Evolutionary conservation across 495 filamentous ascomycete species (phyloP).

Genomic region (Viridothelium virens): DNA sequence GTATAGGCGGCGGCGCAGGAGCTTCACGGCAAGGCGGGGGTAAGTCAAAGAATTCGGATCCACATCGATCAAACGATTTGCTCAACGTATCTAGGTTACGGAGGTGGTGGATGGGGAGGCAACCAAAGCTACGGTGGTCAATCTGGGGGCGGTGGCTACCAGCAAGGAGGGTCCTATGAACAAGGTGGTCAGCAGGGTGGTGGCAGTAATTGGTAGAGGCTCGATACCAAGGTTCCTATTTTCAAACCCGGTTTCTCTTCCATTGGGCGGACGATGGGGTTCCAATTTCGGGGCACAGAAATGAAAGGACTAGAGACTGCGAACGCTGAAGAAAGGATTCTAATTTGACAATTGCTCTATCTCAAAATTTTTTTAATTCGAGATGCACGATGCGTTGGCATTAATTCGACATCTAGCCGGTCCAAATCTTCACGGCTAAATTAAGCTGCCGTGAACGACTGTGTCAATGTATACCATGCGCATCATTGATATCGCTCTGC

Average conservation of each 20-base stretch:
- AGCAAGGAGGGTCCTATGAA: conserved; percentile 14
- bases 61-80: neutral
- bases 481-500: neutral
- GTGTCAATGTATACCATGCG: neutral
- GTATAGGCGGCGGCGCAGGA: conserved; percentile 17
- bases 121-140: conserved; percentile 23
- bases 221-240: neutral
- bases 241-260: neutral
- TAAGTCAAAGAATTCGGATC: neutral
- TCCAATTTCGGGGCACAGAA: neutral
- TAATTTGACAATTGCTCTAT: neutral
- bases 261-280: neutral
- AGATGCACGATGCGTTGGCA: neutral
- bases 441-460: neutral
- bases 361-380: neutral
- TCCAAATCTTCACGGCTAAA: too few species aligned
- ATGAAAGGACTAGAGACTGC: neutral
- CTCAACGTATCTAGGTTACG: neutral
- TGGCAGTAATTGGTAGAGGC: neutral
- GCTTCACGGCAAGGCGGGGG: conserved; percentile 19
- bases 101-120: conserved; percentile 19
- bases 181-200: conserved; percentile 9
- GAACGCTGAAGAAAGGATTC: neutral
- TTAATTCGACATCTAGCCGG: neutral
- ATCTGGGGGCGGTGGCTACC: conserved; percentile 18